Base-by-base conservation (phyloP, 2,329 filamentous ascomycete species). In the Aulographum hederae region DNA sequence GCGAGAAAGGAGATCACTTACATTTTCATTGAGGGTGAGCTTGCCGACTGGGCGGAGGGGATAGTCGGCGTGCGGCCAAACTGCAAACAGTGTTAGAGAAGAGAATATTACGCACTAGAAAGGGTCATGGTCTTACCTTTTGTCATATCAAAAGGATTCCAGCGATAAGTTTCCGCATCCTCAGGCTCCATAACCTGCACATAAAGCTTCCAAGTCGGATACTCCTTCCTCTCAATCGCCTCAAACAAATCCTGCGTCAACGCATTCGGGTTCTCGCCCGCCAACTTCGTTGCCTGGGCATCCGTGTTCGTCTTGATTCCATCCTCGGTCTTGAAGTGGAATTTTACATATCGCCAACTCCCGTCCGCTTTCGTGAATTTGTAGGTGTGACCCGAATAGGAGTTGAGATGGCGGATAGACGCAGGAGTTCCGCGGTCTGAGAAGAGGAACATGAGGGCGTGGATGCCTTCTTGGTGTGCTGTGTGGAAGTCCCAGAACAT, bases 91-190 rank as follows among this genome's bases (percentile, higher is more conserved):
- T n/a, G n/a, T n/a, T n/a, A n/a, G n/a, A n/a, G n/a, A n/a, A n/a
- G n/a, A n/a, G n/a, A n/a, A n/a, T n/a, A n/a, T n/a, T n/a, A n/a
- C n/a, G n/a, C n/a, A n/a, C n/a, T n/a, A n/a, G n/a, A n/a, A n/a
- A n/a, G n/a, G n/a, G n/a, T n/a, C n/a, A n/a, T n/a, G n/a, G n/a
- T n/a, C n/a, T n/a, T n/a, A n/a, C n/a, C n/a, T 36, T 68, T 63
- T 6, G 67, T 72, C 21, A 62, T 53, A 40, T 73, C 68, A 40
- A 73, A 69, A 28, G 69, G 54, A 34, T 65, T 60, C 37, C 56
- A 55, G 2, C 53, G 48, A 35, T 58, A 59, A 0, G 39, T 56
- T 32, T 62, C 59, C 3, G 63, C 63, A 27, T 67, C 52, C 34
- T 61, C 49, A 0, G 64, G 60, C 4, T 56, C 52, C 54, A 72